Evolutionary conservation across 164 flowering plant genomes (phyloP).

Genomic region (Vitis rotundifolia): DNA sequence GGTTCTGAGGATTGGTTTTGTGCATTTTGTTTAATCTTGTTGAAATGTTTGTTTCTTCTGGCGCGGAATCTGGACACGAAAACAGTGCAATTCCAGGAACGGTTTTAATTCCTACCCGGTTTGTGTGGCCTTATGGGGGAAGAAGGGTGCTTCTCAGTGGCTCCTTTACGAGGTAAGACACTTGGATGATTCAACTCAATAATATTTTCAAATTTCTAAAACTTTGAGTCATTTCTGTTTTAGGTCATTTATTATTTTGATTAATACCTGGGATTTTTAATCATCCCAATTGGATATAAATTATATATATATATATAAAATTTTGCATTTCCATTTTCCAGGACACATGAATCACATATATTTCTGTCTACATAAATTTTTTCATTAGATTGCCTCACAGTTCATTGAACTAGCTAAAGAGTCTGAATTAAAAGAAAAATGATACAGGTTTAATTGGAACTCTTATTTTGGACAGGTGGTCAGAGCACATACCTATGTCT

Average conservation of each 20-base stretch:
- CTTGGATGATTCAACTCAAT: neutral
- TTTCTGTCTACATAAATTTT: neutral
- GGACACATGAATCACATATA: neutral
- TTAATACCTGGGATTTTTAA: too few relatives aligned
- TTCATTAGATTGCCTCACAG: neutral
- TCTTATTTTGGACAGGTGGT: constrained; percentile 26
- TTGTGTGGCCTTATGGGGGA: constrained; percentile 69
- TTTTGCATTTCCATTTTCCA: too few relatives aligned
- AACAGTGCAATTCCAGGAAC: constrained; percentile 32
- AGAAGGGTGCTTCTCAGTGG: constrained; percentile 49
- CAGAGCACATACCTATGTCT: constrained; percentile 35
- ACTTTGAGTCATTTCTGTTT: neutral
- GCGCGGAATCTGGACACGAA: constrained; percentile 32
- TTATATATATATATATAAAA: too few relatives aligned
- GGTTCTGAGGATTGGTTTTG: neutral
- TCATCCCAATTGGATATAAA: too few relatives aligned
- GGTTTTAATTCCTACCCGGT: constrained; percentile 37
- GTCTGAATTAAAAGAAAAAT: neutral
- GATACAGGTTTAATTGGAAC: neutral
- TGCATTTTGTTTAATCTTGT: constrained; percentile 5
- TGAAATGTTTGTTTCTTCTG: constrained; percentile 47
- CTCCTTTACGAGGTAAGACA: constrained; percentile 52
- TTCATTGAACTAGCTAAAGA: neutral
- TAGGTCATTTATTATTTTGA: neutral
- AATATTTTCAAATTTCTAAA: neutral